These are phyloP conservation scores for Neltuma alba DNA, from an alignment of 306 rosid genomes.

Conservation along the genomic window DNA sequence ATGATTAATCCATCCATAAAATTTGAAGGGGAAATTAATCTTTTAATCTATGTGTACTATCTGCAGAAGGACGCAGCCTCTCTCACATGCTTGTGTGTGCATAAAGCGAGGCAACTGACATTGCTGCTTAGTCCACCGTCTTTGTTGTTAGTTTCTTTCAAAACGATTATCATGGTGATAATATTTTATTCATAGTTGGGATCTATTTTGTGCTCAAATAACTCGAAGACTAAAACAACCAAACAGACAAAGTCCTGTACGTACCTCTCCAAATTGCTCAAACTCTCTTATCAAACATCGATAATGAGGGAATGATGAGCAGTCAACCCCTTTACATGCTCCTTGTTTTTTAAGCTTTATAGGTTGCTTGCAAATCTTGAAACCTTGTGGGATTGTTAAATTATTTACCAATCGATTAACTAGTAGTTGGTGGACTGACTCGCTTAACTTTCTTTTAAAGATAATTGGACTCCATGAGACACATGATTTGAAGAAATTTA, in stretches of 20 bases:
- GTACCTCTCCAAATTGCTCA: background rate
- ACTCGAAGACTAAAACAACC: background rate
- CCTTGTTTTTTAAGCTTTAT: background rate
- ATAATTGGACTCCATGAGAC: background rate
- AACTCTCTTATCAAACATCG: background rate
- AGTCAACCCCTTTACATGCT: constrained; percentile 27
- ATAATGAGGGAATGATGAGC: constrained; percentile 18
- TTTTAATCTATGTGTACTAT: no score
- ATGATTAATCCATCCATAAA: background rate
- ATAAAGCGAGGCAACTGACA: constrained; percentile 59
- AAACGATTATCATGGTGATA: constrained; percentile 11
- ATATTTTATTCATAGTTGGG: background rate
- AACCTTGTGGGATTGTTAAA: constrained; percentile 3
- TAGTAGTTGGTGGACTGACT: background rate
- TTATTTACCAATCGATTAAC: background rate
- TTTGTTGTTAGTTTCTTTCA: constrained; percentile 28
- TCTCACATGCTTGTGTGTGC: constrained; percentile 64
- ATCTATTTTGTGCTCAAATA: background rate
- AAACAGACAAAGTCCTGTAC: background rate
- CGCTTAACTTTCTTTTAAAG: background rate
- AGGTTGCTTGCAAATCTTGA: constrained; percentile 20
- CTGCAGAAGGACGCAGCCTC: no score
- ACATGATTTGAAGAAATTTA: background rate
- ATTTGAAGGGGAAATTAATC: no score
- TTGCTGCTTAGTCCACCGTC: constrained; percentile 44